A percentile compares a stretch with the other conserved stretches of the same genome.
These are phyloP conservation scores for Lentinula sp. DNA, from an alignment of 768 basidiomycete species.

Conservation along the genomic window DNA sequence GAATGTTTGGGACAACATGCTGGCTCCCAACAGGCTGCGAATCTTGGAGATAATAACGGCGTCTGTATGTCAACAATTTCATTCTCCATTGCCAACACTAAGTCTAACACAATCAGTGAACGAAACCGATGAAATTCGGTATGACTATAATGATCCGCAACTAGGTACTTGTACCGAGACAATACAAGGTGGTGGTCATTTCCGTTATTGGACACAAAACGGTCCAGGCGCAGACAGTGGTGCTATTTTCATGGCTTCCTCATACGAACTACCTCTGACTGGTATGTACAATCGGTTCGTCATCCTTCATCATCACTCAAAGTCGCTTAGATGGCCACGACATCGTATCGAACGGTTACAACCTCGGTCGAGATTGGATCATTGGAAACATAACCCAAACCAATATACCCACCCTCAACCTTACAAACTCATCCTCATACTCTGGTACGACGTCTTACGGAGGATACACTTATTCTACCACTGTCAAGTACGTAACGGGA, in stretches of 20 bases:
- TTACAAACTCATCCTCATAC: conserved; percentile 58
- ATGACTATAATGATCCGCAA: conserved; percentile 74
- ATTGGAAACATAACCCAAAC: conserved; percentile 73
- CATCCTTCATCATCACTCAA: background rate
- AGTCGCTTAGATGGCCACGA: conserved; percentile 49
- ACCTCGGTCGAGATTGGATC: conserved; percentile 82
- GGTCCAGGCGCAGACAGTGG: conserved; percentile 59
- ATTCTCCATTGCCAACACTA: background rate
- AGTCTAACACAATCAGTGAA: conserved; percentile 42
- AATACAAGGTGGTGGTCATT: conserved; percentile 80
- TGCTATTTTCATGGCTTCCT: conserved; percentile 70
- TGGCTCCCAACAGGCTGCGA: conserved; percentile 60
- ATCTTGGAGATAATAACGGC: conserved; percentile 83
- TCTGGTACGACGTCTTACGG: conserved; percentile 56
- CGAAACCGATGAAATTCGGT: conserved; percentile 80
- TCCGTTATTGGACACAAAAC: conserved; percentile 85
- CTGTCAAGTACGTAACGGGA: conserved; percentile 63
- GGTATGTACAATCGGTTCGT: conserved; percentile 25
- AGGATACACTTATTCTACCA: conserved; percentile 70
- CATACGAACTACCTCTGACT: conserved; percentile 64
- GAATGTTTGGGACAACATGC: conserved; percentile 85
- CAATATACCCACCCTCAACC: conserved; percentile 32
- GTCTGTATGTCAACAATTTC: conserved; percentile 37
- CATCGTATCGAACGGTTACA: conserved; percentile 75
- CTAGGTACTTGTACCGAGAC: conserved; percentile 87